Conservation (phyloP, 1,139 yeast genomes). For the Magnusiomyces clavatus region DNA sequence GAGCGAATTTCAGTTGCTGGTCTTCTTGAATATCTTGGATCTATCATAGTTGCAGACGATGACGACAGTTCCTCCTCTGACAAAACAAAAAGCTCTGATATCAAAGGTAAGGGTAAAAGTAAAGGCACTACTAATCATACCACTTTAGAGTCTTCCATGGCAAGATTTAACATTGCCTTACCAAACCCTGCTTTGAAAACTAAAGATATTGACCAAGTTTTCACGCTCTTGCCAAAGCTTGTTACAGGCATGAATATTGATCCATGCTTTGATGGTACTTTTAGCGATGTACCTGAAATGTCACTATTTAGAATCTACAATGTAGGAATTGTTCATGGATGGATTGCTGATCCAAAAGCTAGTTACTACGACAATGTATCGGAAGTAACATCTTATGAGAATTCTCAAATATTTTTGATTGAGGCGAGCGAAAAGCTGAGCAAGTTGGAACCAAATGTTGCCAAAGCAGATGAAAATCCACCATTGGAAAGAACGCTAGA, state of each 20-base stretch:
- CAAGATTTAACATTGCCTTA: background rate
- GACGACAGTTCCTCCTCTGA: slow-evolving; percentile 10
- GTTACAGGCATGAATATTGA: slow-evolving; percentile 70
- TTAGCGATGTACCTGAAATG: slow-evolving; percentile 41
- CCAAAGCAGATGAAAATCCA: background rate
- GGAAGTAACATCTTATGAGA: slow-evolving; percentile 39
- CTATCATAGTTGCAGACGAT: slow-evolving; percentile 35
- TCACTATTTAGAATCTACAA: slow-evolving; percentile 40
- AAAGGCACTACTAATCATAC: background rate
- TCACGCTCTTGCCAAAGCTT: slow-evolving; percentile 52
- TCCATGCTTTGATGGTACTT: slow-evolving; percentile 61
- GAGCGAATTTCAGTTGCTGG: slow-evolving; percentile 22
- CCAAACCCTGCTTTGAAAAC: background rate
- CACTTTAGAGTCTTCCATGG: slow-evolving; percentile 2
- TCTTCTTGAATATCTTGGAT: slow-evolving; percentile 29
- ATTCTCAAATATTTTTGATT: slow-evolving; percentile 37
- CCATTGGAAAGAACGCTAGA: background rate
- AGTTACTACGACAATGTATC: slow-evolving; percentile 26
- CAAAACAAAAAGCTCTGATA: background rate
- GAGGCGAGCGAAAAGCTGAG: slow-evolving; percentile 25
- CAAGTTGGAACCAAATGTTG: background rate
- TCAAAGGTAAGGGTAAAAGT: background rate
- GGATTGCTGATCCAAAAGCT: slow-evolving; percentile 36
- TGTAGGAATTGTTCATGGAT: slow-evolving; percentile 44
- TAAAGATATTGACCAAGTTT: slow-evolving; percentile 34